Conservation (phyloP, 73 alveolate genomes). For the Paraurostyla sp. region DNA sequence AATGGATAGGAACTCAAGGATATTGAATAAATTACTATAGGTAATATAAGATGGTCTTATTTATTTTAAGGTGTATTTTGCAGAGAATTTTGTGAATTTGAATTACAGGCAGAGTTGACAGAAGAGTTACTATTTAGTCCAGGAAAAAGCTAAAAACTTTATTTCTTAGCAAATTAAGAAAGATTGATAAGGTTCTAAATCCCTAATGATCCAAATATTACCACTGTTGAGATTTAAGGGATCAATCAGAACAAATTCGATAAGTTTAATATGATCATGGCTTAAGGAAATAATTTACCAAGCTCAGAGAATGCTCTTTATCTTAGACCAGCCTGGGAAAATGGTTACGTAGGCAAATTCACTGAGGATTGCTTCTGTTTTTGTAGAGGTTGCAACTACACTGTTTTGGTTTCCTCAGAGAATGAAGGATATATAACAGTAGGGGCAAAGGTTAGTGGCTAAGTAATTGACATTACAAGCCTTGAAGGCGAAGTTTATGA, state of each 20-base stretch:
- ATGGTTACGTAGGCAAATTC: constrained; percentile 68
- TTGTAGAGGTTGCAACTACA: constrained; percentile 74
- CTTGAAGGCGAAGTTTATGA: constrained; percentile 35
- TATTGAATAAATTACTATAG: constrained; percentile 29
- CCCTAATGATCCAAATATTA: constrained; percentile 40
- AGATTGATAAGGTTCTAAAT: constrained; percentile 58
- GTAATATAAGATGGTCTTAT: too few relatives aligned
- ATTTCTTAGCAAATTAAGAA: constrained; percentile 43
- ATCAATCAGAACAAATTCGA: constrained; percentile 41
- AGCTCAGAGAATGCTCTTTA: constrained; percentile 43
- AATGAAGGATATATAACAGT: constrained; percentile 49
- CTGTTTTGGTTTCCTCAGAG: constrained; percentile 58
- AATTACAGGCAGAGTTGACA: constrained; percentile 41
- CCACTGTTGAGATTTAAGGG: constrained; percentile 36
- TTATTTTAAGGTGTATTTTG: too few relatives aligned
- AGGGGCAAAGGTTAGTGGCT: constrained; percentile 42
- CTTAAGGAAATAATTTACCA: constrained; percentile 29
- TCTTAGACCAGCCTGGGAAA: constrained; percentile 70
- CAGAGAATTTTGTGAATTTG: constrained; percentile 43
- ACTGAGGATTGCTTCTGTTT: constrained; percentile 70
- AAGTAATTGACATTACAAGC: constrained; percentile 34
- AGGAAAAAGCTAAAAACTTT: constrained; percentile 15
- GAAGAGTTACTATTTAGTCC: constrained; percentile 48
- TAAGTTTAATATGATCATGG: constrained; percentile 51
- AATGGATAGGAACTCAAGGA: constrained; percentile 27